A percentile compares a stretch with the other conserved stretches of the same genome.
phyloP scores from a whole-genome alignment of 495 filamentous ascomycete species.

The Penicillium crystallinum region DNA sequence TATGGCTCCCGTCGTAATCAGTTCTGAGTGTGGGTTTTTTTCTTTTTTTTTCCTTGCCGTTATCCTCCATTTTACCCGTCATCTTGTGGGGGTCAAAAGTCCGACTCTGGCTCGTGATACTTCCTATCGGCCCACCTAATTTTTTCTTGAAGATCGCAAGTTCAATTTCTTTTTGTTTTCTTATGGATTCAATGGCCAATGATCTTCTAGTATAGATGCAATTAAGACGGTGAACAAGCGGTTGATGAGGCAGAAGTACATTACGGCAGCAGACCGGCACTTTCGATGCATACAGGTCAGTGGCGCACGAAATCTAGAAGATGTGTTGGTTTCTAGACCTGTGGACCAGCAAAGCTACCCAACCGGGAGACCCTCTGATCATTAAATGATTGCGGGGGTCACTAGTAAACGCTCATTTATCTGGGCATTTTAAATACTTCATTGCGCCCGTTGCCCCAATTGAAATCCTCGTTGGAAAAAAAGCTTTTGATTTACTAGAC shows the following conservation, averaged over 20 bases:
- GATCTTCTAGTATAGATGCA: not conserved
- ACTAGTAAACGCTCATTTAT: not conserved
- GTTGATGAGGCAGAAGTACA: not conserved
- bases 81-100: slow-evolving; percentile 7
- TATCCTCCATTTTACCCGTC: not conserved
- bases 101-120: slow-evolving; percentile 10
- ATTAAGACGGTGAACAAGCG: not conserved
- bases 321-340: not conserved
- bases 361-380: not conserved
- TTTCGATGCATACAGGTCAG: not conserved
- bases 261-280: not conserved
- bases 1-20: slow-evolving; percentile 5
- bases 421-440: slow-evolving; percentile 6
- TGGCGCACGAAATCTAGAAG: slow-evolving; percentile 5
- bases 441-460: slow-evolving; percentile 17
- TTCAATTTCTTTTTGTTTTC: not conserved
- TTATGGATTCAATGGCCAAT: not conserved
- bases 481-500: slow-evolving; percentile 10
- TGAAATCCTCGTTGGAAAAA: slow-evolving; percentile 6
- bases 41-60: not conserved
- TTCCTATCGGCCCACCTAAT: slow-evolving; percentile 9
- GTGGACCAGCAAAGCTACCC: slow-evolving; percentile 6
- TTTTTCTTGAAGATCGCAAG: slow-evolving; percentile 1
- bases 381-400: slow-evolving; percentile 3
- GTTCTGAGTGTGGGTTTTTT: not conserved